These are phyloP conservation scores for Sphaerulina populicola DNA, from an alignment of 2,329 filamentous ascomycete species.

Conservation along the genomic window DNA sequence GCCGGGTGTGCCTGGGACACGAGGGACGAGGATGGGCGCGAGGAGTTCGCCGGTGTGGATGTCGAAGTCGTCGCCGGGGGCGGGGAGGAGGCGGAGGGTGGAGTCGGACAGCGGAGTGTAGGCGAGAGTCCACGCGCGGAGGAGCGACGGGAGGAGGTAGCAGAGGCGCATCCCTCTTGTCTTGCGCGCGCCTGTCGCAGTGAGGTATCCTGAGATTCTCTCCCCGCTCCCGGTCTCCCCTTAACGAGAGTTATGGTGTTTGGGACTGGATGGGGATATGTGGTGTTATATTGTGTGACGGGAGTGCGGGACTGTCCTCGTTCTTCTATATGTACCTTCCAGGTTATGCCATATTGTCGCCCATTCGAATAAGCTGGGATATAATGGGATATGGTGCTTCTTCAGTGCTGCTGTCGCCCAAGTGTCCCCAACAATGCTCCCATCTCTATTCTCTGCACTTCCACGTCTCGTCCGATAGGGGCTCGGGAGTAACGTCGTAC, in stretches of 20 bases:
- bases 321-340: too few species aligned
- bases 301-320: too few species aligned
- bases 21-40: slow-evolving; percentile 75
- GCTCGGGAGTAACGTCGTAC: too few species aligned
- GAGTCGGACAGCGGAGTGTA: slow-evolving; percentile 64
- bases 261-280: background rate
- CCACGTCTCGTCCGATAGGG: too few species aligned
- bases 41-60: slow-evolving; percentile 67
- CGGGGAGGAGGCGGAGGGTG: slow-evolving; percentile 62
- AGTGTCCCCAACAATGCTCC: too few species aligned
- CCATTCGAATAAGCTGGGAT: background rate
- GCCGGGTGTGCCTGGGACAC: slow-evolving; percentile 79
- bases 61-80: slow-evolving; percentile 60
- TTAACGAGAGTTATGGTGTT: too few species aligned
- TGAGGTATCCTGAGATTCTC: background rate
- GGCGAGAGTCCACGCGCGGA: slow-evolving; percentile 32
- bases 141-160: slow-evolving; percentile 29
- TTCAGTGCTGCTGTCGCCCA: background rate
- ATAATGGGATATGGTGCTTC: too few species aligned
- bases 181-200: background rate
- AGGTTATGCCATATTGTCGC: background rate
- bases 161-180: slow-evolving; percentile 21
- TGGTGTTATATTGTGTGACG: background rate
- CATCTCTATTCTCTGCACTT: too few species aligned
- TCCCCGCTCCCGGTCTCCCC: too few species aligned